Conservation (phyloP, 192 early-diverging fungal genomes). For the Podila minutissima region DNA sequence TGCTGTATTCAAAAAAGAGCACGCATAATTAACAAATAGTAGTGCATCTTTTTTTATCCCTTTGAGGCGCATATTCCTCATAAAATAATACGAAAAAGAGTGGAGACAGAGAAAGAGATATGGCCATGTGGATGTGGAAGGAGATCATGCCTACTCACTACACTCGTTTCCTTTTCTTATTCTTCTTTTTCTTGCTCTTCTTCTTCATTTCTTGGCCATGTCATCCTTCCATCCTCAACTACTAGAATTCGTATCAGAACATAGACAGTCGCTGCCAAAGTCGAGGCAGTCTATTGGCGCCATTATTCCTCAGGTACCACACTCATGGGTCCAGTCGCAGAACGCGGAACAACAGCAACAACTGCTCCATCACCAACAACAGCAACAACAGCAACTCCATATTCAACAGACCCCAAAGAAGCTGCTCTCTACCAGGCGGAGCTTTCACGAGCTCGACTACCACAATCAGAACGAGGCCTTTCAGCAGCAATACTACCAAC, state of each 20-base stretch:
- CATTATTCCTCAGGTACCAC: conserved; percentile 16
- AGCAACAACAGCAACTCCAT: conserved; percentile 8
- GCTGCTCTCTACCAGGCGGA: conserved; percentile 14
- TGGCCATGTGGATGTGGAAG: too few species aligned
- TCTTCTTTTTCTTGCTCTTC: not conserved
- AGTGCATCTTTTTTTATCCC: not conserved
- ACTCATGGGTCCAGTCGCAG: conserved; percentile 26
- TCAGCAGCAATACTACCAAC: conserved; percentile 22
- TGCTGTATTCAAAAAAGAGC: not conserved
- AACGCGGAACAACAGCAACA: conserved; percentile 11
- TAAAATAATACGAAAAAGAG: not conserved
- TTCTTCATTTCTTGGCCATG: not conserved
- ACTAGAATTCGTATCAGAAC: conserved; percentile 26
- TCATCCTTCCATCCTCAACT: not conserved
- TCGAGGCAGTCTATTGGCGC: conserved; percentile 20
- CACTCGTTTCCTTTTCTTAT: not conserved
- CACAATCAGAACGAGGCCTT: conserved; percentile 20
- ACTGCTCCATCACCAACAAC: not conserved
- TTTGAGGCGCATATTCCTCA: too few species aligned
- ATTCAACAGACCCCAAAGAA: conserved; percentile 17
- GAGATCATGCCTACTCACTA: too few species aligned
- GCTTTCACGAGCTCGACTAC: conserved; percentile 23
- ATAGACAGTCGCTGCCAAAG: conserved; percentile 19
- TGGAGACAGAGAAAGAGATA: not conserved
- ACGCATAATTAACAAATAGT: not conserved